These are phyloP conservation scores for Pueraria montana DNA, from an alignment of 306 rosid genomes.

Conservation along the genomic window DNA sequence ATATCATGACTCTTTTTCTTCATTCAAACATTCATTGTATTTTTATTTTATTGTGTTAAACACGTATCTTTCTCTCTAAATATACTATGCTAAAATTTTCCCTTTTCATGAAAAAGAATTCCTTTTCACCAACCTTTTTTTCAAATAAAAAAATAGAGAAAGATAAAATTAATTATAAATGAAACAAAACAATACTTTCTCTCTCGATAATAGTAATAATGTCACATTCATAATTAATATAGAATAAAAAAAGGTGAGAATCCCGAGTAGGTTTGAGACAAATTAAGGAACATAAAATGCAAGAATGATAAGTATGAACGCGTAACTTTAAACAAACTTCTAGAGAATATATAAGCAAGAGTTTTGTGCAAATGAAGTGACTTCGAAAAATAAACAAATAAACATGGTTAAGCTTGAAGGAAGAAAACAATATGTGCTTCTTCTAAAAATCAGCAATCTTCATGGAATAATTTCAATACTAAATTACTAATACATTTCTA, in stretches of 20 bases:
- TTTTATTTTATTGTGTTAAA: neutral
- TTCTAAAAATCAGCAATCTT: slow-evolving; percentile 25
- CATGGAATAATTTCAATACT: slow-evolving; percentile 4
- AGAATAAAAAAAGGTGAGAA: neutral
- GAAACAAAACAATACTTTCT: neutral
- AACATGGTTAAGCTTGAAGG: slow-evolving; percentile 42
- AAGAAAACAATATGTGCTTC: neutral
- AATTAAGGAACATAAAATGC: slow-evolving; percentile 14
- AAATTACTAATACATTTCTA: slow-evolving; percentile 5
- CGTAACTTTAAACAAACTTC: slow-evolving; percentile 38
- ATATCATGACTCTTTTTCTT: neutral
- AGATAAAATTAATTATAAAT: neutral
- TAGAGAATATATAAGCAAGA: slow-evolving; percentile 8
- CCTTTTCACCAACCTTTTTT: neutral
- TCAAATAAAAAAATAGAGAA: neutral
- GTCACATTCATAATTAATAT: neutral
- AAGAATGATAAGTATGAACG: slow-evolving; percentile 40
- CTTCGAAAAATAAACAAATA: slow-evolving; percentile 26
- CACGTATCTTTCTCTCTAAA: neutral
- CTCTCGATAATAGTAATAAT: neutral
- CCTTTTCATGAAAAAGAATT: neutral
- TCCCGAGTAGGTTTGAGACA: neutral
- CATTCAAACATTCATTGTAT: neutral
- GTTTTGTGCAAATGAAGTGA: slow-evolving; percentile 39
- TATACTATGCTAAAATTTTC: neutral